Conservation (phyloP, 495 filamentous ascomycete genomes). For the Pseudomonodictys pantanalensis region DNA sequence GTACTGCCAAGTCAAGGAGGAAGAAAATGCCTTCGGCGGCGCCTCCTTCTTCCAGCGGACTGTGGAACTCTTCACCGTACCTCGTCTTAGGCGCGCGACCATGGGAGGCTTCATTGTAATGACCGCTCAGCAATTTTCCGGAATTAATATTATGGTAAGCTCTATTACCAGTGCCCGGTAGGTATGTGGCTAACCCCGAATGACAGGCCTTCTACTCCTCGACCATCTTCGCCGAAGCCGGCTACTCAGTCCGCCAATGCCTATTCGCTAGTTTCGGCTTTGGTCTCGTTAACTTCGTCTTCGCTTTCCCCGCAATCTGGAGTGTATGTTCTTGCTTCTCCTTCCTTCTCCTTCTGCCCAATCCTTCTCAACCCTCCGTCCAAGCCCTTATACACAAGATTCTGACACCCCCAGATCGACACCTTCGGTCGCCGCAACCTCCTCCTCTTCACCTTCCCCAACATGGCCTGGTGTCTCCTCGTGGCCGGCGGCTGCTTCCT, state of each 20-base stretch:
- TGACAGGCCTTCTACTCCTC: slow-evolving; percentile 10
- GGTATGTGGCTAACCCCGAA: too few species aligned
- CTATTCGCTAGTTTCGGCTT: slow-evolving; percentile 24
- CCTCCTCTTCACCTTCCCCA: slow-evolving; percentile 29
- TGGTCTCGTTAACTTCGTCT: slow-evolving; percentile 33
- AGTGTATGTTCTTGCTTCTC: too few species aligned
- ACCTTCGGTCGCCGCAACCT: slow-evolving; percentile 28
- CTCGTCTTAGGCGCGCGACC: slow-evolving; percentile 23
- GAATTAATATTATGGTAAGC: slow-evolving; percentile 9
- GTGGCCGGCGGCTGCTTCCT: slow-evolving; percentile 5
- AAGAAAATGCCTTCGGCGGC: slow-evolving; percentile 5
- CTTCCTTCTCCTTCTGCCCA: too few species aligned
- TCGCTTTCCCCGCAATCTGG: slow-evolving; percentile 30
- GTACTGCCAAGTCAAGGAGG: slow-evolving; percentile 13
- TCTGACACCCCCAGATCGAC: slow-evolving; percentile 8
- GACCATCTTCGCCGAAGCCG: slow-evolving; percentile 10
- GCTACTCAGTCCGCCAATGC: slow-evolving; percentile 9
- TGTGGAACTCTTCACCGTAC: slow-evolving; percentile 19
- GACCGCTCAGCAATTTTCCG: slow-evolving; percentile 17
- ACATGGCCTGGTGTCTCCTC: slow-evolving; percentile 23
- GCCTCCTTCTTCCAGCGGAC: neutral
- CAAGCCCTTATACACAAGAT: too few species aligned
- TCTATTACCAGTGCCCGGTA: too few species aligned
- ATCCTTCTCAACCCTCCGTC: too few species aligned
- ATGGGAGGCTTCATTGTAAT: slow-evolving; percentile 4